A percentile compares a stretch with the other conserved stretches of the same genome.
These are phyloP conservation scores for Ceratocystis variospora DNA, from an alignment of 2,329 filamentous ascomycete species.

Conservation along the genomic window DNA sequence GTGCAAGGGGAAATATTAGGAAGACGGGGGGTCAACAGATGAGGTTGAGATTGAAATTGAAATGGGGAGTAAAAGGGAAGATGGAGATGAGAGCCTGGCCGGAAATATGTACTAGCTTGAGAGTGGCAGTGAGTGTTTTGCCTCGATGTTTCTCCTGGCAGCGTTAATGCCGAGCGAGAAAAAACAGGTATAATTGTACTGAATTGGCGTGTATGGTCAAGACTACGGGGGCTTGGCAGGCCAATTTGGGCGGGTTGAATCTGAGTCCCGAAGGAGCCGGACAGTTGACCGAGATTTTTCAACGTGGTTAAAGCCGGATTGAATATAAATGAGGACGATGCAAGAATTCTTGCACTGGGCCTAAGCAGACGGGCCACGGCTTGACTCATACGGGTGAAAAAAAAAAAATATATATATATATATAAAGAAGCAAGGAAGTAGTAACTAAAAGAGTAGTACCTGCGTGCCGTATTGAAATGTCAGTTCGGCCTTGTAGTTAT, in stretches of 20 bases:
- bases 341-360: slow-evolving; percentile 13
- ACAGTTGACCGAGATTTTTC: not conserved
- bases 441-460: not conserved
- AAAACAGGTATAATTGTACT: not conserved
- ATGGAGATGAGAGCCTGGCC: not conserved
- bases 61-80: not conserved
- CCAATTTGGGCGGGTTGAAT: not conserved
- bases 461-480: not conserved
- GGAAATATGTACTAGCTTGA: not conserved
- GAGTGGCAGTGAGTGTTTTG: not conserved
- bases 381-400: slow-evolving; percentile 9
- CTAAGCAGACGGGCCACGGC: slow-evolving; percentile 1
- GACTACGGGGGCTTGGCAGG: not conserved
- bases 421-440: not conserved
- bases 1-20: not conserved
- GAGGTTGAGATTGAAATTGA: not conserved
- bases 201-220: not conserved
- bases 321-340: not conserved
- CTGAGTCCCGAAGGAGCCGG: slow-evolving; percentile 4
- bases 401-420: no score
- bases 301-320: slow-evolving; percentile 3
- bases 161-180: not conserved
- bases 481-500: no score
- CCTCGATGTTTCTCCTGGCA: not conserved
- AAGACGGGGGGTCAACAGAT: not conserved